Evolutionary conservation across 2,329 filamentous ascomycete species (phyloP).

Genomic region (Talaromyces sp.): DNA sequence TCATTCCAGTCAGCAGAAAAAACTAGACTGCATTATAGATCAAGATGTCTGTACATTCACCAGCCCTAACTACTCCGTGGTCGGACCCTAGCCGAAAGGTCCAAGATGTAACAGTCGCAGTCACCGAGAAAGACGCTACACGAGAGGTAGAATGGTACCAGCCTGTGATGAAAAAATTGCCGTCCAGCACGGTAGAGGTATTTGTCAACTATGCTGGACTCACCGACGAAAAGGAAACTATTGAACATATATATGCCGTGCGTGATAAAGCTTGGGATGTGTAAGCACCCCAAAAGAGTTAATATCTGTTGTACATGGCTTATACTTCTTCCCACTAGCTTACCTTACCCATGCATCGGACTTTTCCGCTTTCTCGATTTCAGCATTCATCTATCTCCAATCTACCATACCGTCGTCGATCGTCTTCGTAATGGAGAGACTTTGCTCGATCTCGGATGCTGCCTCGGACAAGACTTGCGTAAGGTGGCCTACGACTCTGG

Average conservation of each 20-base stretch:
- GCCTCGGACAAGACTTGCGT: conserved; percentile 45
- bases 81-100: no score
- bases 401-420: conserved; percentile 29
- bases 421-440: conserved; percentile 24
- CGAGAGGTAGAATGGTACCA: no score
- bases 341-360: conserved; percentile 46
- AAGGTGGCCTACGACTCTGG: conserved; percentile 36
- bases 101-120: no score
- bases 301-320: no score
- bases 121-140: no score
- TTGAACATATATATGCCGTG: not conserved
- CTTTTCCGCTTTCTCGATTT: conserved; percentile 45
- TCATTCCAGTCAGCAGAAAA: no score
- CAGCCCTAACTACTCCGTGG: no score
- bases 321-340: not conserved
- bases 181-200: no score
- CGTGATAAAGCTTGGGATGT: conserved; percentile 5
- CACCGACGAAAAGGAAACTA: not conserved
- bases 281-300: not conserved
- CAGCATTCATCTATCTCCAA: conserved; percentile 31
- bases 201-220: no score
- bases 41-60: no score
- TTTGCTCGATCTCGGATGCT: conserved; percentile 45
- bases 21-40: no score
- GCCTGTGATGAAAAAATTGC: no score